These are phyloP conservation scores for Peziza echinospora DNA, from an alignment of 495 filamentous ascomycete species.

Conservation along the genomic window DNA sequence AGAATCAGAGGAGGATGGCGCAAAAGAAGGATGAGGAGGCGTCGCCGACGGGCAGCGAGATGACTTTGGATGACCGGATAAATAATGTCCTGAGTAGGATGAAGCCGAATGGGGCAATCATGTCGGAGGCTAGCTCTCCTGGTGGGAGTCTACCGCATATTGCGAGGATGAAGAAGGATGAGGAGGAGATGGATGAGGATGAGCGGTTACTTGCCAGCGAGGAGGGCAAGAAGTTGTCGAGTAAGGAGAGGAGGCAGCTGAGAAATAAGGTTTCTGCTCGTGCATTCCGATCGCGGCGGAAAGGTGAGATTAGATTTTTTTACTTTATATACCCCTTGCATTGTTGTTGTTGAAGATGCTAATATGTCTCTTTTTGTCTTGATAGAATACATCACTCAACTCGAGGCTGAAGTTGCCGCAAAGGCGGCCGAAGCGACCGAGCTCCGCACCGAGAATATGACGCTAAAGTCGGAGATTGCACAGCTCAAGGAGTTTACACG, in stretches of 20 bases:
- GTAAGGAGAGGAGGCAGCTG: conserved; percentile 81
- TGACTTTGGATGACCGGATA: conserved; percentile 19
- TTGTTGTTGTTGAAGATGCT: too few relatives aligned
- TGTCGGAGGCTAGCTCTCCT: conserved; percentile 25
- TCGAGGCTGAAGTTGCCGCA: conserved; percentile 62
- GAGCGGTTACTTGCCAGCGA: conserved; percentile 82
- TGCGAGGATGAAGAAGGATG: conserved; percentile 49
- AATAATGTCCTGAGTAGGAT: conserved; percentile 23
- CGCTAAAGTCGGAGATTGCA: background rate
- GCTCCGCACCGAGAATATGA: conserved; percentile 42
- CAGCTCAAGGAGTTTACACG: conserved; percentile 55
- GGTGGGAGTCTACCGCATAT: conserved; percentile 33
- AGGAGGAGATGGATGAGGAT: conserved; percentile 97
- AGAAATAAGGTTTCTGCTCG: conserved; percentile 96
- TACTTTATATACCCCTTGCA: background rate
- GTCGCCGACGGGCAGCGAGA: conserved; percentile 20
- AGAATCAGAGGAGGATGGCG: conserved; percentile 37
- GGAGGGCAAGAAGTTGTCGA: conserved; percentile 89
- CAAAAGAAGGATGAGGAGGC: conserved; percentile 18
- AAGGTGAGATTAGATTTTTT: conserved; percentile 40
- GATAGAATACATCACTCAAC: conserved; percentile 82
- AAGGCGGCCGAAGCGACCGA: conserved; percentile 51
- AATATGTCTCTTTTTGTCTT: conserved; percentile 11
- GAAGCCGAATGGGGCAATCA: conserved; percentile 27
- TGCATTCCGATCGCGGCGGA: conserved; percentile 84